Evolutionary conservation across 2,329 filamentous ascomycete species (phyloP).

Genomic region (Penicillium paneum): DNA sequence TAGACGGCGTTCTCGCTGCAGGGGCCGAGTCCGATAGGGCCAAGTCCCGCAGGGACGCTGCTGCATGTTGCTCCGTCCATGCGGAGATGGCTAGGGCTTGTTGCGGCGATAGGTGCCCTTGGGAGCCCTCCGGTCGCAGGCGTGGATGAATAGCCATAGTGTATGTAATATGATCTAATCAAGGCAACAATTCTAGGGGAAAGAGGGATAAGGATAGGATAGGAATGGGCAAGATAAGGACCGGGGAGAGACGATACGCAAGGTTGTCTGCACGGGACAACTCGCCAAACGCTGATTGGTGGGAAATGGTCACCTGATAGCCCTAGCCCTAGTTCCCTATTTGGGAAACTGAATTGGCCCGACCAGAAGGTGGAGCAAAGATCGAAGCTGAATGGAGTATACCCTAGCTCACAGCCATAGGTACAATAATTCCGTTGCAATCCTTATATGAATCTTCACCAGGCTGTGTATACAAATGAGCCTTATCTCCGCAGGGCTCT

Average conservation of each 20-base stretch:
- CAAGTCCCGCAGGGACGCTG: constrained; percentile 37
- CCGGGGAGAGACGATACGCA: constrained; percentile 11
- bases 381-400: background rate
- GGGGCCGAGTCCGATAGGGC: constrained; percentile 30
- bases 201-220: constrained; percentile 10
- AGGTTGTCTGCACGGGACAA: constrained; percentile 21
- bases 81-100: constrained; percentile 60
- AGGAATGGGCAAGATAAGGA: constrained; percentile 15
- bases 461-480: background rate
- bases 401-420: background rate
- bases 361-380: background rate
- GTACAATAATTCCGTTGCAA: background rate
- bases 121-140: constrained; percentile 24
- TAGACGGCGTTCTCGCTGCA: constrained; percentile 43
- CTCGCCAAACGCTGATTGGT: constrained; percentile 20
- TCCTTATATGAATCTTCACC: background rate
- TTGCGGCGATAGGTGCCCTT: constrained; percentile 33
- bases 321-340: constrained; percentile 25
- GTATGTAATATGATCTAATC: background rate
- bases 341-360: background rate
- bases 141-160: constrained; percentile 46
- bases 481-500: constrained; percentile 12
- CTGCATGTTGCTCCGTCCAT: constrained; percentile 55
- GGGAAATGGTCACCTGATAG: constrained; percentile 5
- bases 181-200: background rate